These are phyloP conservation scores for Aspergillus sp. DNA, from an alignment of 2,329 filamentous ascomycete species.

Conservation along the genomic window DNA sequence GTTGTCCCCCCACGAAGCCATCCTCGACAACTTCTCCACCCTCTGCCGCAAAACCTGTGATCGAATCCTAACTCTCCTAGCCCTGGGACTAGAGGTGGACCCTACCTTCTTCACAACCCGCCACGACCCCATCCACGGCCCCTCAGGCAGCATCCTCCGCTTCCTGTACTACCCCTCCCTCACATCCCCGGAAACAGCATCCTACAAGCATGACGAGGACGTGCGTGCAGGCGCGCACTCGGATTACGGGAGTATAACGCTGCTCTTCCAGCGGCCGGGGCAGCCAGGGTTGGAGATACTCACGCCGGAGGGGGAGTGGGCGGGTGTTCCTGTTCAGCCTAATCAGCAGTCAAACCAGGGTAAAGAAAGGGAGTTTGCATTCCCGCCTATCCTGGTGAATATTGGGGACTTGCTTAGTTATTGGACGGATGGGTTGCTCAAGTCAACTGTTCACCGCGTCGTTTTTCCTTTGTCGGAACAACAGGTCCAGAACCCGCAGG, in stretches of 20 bases:
- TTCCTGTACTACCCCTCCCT: constrained; percentile 66
- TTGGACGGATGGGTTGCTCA: constrained; percentile 84
- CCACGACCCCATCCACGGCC: constrained; percentile 48
- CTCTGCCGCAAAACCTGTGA: constrained; percentile 67
- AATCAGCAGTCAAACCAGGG: background rate
- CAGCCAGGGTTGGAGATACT: constrained; percentile 83
- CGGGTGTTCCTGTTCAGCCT: constrained; percentile 61
- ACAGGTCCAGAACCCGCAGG: constrained; percentile 33
- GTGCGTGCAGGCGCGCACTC: constrained; percentile 87
- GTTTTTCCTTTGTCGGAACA: constrained; percentile 54
- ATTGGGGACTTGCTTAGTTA: constrained; percentile 70
- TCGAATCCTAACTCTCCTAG: constrained; percentile 68
- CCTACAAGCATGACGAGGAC: constrained; percentile 50
- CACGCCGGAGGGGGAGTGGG: constrained; percentile 53
- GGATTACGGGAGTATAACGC: constrained; percentile 66
- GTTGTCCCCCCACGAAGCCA: constrained; percentile 53
- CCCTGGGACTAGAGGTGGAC: constrained; percentile 60
- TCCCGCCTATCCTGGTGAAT: constrained; percentile 65
- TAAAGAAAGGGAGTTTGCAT: constrained; percentile 49
- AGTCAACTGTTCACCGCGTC: constrained; percentile 83
- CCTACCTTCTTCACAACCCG: constrained; percentile 54
- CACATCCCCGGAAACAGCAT: constrained; percentile 34
- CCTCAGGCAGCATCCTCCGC: constrained; percentile 57
- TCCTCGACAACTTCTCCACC: constrained; percentile 60
- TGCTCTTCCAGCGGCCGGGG: constrained; percentile 75